phyloP scores from a whole-genome alignment of 2,329 filamentous ascomycete species.

The Verticillium nubilum region DNA sequence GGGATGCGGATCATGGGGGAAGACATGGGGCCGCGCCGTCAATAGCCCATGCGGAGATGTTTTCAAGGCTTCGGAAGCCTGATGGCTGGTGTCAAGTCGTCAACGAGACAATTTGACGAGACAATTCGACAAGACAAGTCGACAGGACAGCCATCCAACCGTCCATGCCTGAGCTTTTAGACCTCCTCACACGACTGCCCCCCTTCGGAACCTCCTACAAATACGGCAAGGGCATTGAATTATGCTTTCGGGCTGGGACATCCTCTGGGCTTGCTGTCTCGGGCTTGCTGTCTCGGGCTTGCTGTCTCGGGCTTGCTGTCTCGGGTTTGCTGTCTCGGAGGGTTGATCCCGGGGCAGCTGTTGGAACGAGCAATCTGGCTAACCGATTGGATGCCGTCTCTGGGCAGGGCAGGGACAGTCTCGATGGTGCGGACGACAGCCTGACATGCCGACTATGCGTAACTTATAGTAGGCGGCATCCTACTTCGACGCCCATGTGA shows the following conservation, averaged over 20 bases:
- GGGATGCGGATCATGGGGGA: background rate
- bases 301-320: slow-evolving; percentile 5
- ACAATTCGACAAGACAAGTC: background rate
- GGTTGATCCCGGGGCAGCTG: background rate
- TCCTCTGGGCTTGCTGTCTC: background rate
- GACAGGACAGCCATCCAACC: background rate
- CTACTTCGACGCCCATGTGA: no score
- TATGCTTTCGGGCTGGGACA: background rate
- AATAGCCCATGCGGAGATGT: background rate
- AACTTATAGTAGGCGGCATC: background rate
- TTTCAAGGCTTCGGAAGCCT: background rate
- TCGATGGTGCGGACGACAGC: background rate
- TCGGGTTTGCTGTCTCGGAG: slow-evolving; percentile 5
- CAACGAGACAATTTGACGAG: no score
- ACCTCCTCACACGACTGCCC: background rate
- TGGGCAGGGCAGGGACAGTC: background rate
- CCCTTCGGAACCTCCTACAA: background rate
- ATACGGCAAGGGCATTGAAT: background rate
- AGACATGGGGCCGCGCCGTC: background rate
- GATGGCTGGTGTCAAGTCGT: background rate
- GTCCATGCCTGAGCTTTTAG: background rate
- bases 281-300: no score
- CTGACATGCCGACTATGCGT: background rate
- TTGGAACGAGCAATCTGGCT: background rate
- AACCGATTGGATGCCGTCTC: background rate